Evolutionary conservation across 2,329 filamentous ascomycete genomes (phyloP).

Genomic region (Cadophora luteo-olivacea): DNA sequence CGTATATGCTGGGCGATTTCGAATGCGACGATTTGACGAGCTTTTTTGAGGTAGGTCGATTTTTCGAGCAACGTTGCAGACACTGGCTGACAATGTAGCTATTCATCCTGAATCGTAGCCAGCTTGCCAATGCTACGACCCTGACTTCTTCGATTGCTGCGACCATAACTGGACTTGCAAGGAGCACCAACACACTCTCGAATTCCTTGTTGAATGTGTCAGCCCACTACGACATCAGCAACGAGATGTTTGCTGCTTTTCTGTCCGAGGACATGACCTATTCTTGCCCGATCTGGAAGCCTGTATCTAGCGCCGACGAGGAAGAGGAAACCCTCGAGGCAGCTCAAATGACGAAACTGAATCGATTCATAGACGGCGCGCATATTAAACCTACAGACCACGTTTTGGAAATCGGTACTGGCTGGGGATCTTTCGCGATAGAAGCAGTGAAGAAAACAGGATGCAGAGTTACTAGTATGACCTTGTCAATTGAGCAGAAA

Average conservation of each 20-base stretch:
- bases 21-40: conserved; percentile 69
- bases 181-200: conserved; percentile 62
- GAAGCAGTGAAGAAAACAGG: conserved; percentile 69
- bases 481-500: conserved; percentile 73
- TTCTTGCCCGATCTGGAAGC: conserved; percentile 72
- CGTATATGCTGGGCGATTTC: conserved; percentile 76
- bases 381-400: conserved; percentile 69
- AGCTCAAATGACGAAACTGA: conserved; percentile 72
- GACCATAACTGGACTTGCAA: conserved; percentile 63
- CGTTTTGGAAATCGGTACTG: conserved; percentile 77
- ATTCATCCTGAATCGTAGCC: conserved; percentile 72
- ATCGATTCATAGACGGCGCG: conserved; percentile 69
- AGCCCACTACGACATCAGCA: conserved; percentile 78
- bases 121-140: conserved; percentile 69
- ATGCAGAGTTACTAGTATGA: conserved; percentile 73
- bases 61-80: background rate
- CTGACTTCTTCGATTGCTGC: conserved; percentile 64
- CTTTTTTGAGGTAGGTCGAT: conserved; percentile 66
- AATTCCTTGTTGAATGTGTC: conserved; percentile 70
- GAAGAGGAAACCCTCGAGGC: conserved; percentile 64
- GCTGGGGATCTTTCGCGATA: conserved; percentile 78
- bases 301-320: conserved; percentile 48
- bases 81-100: conserved; percentile 54
- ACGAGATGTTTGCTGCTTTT: conserved; percentile 78
- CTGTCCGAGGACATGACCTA: conserved; percentile 80